phyloP scores from a whole-genome alignment of 1,139 yeast genomes.

The Candida sanyaensis region DNA sequence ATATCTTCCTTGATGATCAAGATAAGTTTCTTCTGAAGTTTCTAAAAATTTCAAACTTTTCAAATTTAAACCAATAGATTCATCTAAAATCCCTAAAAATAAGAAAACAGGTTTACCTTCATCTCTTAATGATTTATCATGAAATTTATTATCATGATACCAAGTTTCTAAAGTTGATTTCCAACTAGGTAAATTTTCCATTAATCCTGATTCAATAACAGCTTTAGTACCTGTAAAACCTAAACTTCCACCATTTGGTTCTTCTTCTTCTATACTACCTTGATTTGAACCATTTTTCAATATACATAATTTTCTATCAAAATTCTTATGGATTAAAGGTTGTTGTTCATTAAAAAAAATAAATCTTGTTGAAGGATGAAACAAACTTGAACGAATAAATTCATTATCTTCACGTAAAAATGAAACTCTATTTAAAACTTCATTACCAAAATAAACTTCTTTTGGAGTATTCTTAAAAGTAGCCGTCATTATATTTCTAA shows the following conservation, averaged over 20 bases:
- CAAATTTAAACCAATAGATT: slow-evolving; percentile 41
- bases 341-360: slow-evolving; percentile 46
- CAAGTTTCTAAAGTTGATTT: slow-evolving; percentile 22
- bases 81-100: slow-evolving; percentile 71
- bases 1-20: slow-evolving; percentile 51
- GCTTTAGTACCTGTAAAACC: slow-evolving; percentile 10
- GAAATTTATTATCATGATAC: slow-evolving; percentile 36
- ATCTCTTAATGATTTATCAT: slow-evolving; percentile 33
- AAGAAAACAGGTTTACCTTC: slow-evolving; percentile 47
- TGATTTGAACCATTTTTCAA: slow-evolving; percentile 39
- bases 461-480: slow-evolving; percentile 23
- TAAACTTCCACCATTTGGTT: slow-evolving; percentile 17
- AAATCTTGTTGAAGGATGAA: slow-evolving; percentile 56
- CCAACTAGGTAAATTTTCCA: slow-evolving; percentile 24
- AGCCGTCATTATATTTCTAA: slow-evolving; percentile 1
- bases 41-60: slow-evolving; percentile 30
- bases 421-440: slow-evolving; percentile 74
- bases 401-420: slow-evolving; percentile 69
- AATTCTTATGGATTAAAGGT: slow-evolving; percentile 38
- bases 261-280: slow-evolving; percentile 14
- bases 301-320: slow-evolving; percentile 30
- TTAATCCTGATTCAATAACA: slow-evolving; percentile 13
- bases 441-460: slow-evolving; percentile 51
- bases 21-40: slow-evolving; percentile 28
- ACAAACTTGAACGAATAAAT: slow-evolving; percentile 57